Evolutionary conservation across 2,329 filamentous ascomycete genomes (phyloP), one percentile per base, ranked within the genome.

Genomic region (Fusarium burgessii): DNA sequence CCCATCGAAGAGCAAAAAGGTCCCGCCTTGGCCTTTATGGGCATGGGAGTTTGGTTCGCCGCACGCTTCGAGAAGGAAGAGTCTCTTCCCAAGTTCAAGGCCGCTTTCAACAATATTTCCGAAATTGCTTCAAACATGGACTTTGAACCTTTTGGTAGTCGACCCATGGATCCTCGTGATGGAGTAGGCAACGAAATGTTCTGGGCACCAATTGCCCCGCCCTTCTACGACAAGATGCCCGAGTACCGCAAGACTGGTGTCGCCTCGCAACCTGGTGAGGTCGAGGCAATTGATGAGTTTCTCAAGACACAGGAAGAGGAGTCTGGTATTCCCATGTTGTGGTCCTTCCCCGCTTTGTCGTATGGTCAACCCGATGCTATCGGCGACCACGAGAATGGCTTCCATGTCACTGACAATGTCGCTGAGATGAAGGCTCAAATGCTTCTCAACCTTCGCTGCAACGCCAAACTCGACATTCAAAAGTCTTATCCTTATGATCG

Each of bases 361-460:
- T 46, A 49, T 6, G 55, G 54, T 1, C 73, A 76, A 10, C 68
- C 66, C 54, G 62, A 66, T 32, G 66, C 62, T 6, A 70, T 65
- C 13, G 58, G 59, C 14, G 74, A 78, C 20, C 54, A 66, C 18
- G 62, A 65, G 36, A 77, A 71, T 1, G 58, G 76, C 18, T 70
- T 80, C 35, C 78, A 82, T 43, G 79, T 78, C 15, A 76, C 70
- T 14, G 74, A 78, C 18, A 36, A 50, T 1, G 72, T 78, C 18
- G 68, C 76, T 17, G 75, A 78, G 62, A 78, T 62, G 70, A 79
- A 73, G 73, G 82, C 74, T 40, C 81, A 67, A 77, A 77, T 89
- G 20, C 72, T 89, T 1, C 80, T 90, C 33, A 88, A 87, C 70
- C 76, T 84, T n/a, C 84, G 86, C 50, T 90, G 88, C 76, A 90